These are phyloP conservation scores for Parastagonospora nodorum DNA, from an alignment of 2,329 filamentous ascomycete genomes.

Conservation along the genomic window DNA sequence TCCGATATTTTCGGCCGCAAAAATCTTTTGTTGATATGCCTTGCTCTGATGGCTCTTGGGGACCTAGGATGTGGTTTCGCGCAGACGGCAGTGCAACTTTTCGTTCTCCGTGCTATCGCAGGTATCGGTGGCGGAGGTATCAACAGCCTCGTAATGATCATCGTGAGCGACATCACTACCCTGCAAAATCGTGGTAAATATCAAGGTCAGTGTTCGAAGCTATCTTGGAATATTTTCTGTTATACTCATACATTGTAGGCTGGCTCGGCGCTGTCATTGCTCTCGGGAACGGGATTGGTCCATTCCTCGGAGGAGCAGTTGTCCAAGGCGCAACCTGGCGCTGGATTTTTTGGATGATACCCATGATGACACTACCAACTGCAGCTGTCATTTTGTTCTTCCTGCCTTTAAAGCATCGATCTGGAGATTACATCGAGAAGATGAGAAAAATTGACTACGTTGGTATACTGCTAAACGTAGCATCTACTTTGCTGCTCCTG, in stretches of 20 bases:
- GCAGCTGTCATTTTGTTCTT: conserved; percentile 19
- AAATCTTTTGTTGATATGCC: conserved; percentile 55
- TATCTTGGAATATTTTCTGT: neutral
- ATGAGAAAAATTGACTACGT: conserved; percentile 63
- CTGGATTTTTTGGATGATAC: conserved; percentile 22
- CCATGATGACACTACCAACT: conserved; percentile 17
- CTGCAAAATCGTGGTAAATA: conserved; percentile 43
- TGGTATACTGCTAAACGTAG: conserved; percentile 60
- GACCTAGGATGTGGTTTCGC: conserved; percentile 65
- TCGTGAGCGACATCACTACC: conserved; percentile 43
- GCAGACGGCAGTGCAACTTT: conserved; percentile 61
- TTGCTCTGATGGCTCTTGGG: conserved; percentile 59
- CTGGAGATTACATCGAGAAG: conserved; percentile 53
- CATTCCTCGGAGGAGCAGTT: conserved; percentile 26
- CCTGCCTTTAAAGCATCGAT: conserved; percentile 50
- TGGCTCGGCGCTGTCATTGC: conserved; percentile 25
- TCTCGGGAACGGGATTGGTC: conserved; percentile 23
- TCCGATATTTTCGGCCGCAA: conserved; percentile 63
- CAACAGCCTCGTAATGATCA: conserved; percentile 47
- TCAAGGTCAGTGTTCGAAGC: conserved; percentile 25
- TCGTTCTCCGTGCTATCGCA: conserved; percentile 63
- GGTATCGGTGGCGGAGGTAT: conserved; percentile 67
- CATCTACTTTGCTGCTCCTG: conserved; percentile 64
- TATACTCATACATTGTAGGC: conserved; percentile 1
- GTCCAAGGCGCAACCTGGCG: conserved; percentile 22